Conservation (phyloP, 352 stramenopile species). For the Globisporangium abappressorium region DNA sequence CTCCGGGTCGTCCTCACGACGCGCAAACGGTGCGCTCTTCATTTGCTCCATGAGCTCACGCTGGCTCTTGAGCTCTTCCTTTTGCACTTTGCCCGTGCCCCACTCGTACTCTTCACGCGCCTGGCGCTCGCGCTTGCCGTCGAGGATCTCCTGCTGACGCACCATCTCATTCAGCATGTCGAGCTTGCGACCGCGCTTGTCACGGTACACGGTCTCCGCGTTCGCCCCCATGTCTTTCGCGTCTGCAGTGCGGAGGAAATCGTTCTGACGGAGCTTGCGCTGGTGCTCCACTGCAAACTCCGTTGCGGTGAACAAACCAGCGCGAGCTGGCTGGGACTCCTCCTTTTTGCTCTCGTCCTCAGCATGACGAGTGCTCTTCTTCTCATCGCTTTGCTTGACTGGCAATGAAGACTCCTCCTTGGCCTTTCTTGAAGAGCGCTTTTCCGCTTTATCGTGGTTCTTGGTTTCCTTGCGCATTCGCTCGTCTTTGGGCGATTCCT, state of each 20-base stretch:
- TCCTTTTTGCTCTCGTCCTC: background rate
- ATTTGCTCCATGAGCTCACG: constrained; percentile 64
- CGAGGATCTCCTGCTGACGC: constrained; percentile 73
- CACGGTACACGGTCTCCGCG: constrained; percentile 81
- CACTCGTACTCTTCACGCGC: constrained; percentile 82
- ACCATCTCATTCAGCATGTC: constrained; percentile 87
- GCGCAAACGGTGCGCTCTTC: constrained; percentile 60
- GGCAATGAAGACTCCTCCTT: background rate
- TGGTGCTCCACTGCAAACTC: constrained; percentile 68
- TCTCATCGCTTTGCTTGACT: background rate
- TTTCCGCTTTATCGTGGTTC: background rate
- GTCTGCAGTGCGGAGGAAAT: constrained; percentile 46
- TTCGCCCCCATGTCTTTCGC: constrained; percentile 69
- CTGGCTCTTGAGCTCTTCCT: constrained; percentile 57
- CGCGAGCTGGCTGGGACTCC: constrained; percentile 21
- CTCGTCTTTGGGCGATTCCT: background rate
- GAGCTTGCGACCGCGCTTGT: constrained; percentile 79
- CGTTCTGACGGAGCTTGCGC: constrained; percentile 45
- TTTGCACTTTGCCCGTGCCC: constrained; percentile 81
- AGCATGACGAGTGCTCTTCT: background rate
- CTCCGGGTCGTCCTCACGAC: constrained; percentile 65
- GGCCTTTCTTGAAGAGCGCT: background rate
- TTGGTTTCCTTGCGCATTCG: background rate
- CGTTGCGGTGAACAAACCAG: constrained; percentile 62
- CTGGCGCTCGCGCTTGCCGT: constrained; percentile 73